Conservation (phyloP, 2,329 filamentous ascomycete species). For the Bipolaris zeicola region DNA sequence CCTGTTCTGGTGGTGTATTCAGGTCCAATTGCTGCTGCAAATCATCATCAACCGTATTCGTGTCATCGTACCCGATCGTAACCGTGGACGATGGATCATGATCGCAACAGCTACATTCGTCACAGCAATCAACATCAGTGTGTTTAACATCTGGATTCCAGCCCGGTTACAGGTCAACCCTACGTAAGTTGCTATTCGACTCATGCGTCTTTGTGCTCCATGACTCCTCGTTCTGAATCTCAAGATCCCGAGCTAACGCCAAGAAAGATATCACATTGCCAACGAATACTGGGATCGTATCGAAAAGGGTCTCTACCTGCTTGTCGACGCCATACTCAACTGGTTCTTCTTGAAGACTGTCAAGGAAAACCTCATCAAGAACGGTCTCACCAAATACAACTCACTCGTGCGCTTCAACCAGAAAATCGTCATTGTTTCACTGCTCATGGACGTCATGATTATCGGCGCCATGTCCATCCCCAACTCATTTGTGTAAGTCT, state of each 20-base stretch:
- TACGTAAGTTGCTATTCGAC: constrained; percentile 16
- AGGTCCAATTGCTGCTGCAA: constrained; percentile 48
- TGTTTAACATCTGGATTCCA: constrained; percentile 51
- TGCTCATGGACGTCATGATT: constrained; percentile 58
- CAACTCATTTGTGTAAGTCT: constrained; percentile 52
- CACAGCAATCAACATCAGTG: constrained; percentile 46
- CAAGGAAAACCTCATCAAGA: constrained; percentile 54
- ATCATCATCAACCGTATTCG: constrained; percentile 51
- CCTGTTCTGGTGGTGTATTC: constrained; percentile 47
- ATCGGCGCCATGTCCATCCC: constrained; percentile 56
- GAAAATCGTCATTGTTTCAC: constrained; percentile 56
- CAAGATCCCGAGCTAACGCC: constrained; percentile 8
- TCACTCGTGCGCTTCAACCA: constrained; percentile 58
- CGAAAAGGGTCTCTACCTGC: constrained; percentile 47
- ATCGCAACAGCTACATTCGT: constrained; percentile 46
- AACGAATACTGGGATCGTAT: constrained; percentile 50
- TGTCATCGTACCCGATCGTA: constrained; percentile 43
- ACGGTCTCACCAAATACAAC: constrained; percentile 59
- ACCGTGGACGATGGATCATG: constrained; percentile 42
- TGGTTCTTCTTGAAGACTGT: constrained; percentile 53
- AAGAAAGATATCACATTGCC: constrained; percentile 33
- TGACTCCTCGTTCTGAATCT: too few relatives aligned
- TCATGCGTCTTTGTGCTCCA: too few relatives aligned
- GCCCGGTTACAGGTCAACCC: constrained; percentile 43
- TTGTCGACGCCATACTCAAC: constrained; percentile 47